Evolutionary conservation across 306 rosid species (phyloP).

Genomic region (Vigna unguiculata): DNA sequence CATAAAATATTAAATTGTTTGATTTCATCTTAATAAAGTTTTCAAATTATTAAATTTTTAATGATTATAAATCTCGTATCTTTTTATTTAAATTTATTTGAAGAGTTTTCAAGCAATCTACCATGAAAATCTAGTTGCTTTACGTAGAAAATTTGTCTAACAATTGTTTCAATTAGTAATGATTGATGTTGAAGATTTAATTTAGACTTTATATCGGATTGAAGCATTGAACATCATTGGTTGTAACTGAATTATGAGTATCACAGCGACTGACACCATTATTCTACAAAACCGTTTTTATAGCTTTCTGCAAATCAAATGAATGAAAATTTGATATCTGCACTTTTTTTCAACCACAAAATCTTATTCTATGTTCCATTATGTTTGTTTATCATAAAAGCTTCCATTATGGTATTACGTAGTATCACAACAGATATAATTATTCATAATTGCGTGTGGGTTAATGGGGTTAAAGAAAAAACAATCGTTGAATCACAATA

Average conservation of each 20-base stretch:
- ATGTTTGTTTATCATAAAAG: constrained; percentile 45
- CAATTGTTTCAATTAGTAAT: constrained; percentile 11
- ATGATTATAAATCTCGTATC: too few species aligned
- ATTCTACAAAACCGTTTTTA: background rate
- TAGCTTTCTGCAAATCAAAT: constrained; percentile 25
- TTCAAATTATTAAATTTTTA: too few species aligned
- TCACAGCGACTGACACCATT: background rate
- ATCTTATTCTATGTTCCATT: constrained; percentile 15
- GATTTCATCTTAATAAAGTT: too few species aligned
- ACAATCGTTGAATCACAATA: background rate
- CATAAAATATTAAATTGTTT: too few species aligned
- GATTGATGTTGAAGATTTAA: constrained; percentile 29
- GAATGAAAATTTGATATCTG: constrained; percentile 29
- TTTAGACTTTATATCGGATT: background rate
- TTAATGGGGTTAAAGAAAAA: background rate
- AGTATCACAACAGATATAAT: background rate
- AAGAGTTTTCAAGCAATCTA: too few species aligned
- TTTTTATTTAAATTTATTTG: too few species aligned
- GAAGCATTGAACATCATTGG: constrained; percentile 23
- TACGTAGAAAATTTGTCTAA: constrained; percentile 22
- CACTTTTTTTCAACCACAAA: background rate
- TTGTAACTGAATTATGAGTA: constrained; percentile 27
- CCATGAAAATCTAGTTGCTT: constrained; percentile 6
- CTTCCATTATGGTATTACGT: constrained; percentile 29
- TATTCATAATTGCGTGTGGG: constrained; percentile 26